Evolutionary conservation across 1,284 basidiomycete species (phyloP).

Genomic region (Cryptococcus sp.): DNA sequence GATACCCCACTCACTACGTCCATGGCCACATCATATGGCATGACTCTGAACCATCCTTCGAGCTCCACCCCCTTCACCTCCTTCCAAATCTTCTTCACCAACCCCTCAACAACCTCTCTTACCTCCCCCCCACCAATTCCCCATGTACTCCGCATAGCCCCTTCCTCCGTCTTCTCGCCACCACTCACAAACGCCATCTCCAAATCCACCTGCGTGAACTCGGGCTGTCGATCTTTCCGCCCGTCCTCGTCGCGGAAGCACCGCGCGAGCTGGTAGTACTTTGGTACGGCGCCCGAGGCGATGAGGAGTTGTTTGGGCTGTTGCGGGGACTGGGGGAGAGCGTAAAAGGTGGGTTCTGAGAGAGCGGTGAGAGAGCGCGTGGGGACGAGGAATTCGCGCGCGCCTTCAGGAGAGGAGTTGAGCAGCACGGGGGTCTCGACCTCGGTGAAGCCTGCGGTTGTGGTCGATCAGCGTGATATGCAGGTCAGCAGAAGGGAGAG

Average conservation of each 20-base stretch:
- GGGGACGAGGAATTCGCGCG: conserved; percentile 90
- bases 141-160: conserved; percentile 56
- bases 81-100: conserved; percentile 72
- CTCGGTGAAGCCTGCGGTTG: conserved; percentile 69
- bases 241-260: conserved; percentile 96
- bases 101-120: conserved; percentile 66
- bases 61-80: conserved; percentile 56
- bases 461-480: background rate
- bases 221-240: conserved; percentile 88
- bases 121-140: conserved; percentile 78
- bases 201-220: conserved; percentile 94
- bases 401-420: conserved; percentile 89
- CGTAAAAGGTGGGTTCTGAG: conserved; percentile 67
- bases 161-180: conserved; percentile 31
- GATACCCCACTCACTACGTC: conserved; percentile 57
- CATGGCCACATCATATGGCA: conserved; percentile 85
- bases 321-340: conserved; percentile 89
- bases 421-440: conserved; percentile 92
- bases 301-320: conserved; percentile 94
- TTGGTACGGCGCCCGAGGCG: conserved; percentile 81
- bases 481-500: conserved; percentile 1
- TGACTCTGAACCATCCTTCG: conserved; percentile 67
- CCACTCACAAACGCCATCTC: conserved; percentile 95
- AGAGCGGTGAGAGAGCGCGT: conserved; percentile 55
- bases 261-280: conserved; percentile 86